Evolutionary conservation across 1,139 yeast species (phyloP).

Genomic region (Sugiyamaella xylanicola): DNA sequence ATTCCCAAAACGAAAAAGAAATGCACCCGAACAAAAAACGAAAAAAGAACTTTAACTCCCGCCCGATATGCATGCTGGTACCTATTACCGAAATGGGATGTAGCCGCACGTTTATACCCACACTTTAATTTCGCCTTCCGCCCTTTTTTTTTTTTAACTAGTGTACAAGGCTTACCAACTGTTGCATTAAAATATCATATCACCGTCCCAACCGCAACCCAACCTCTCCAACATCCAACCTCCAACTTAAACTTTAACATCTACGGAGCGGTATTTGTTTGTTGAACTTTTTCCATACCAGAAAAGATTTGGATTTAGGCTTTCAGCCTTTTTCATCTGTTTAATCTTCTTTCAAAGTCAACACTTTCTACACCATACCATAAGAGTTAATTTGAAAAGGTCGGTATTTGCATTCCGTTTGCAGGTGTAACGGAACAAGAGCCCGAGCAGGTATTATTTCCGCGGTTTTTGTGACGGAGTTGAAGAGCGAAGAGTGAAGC

Average conservation of each 20-base stretch:
- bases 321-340: background rate
- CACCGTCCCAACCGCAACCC: background rate
- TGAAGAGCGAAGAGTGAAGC: too few species aligned
- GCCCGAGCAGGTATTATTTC: too few species aligned
- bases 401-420: too few species aligned
- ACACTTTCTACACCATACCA: background rate
- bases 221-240: background rate
- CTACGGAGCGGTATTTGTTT: too few species aligned
- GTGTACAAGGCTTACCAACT: background rate
- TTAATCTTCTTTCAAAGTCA: background rate
- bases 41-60: background rate
- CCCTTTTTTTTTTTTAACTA: background rate
- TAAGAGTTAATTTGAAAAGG: background rate
- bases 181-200: background rate
- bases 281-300: too few species aligned
- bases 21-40: background rate
- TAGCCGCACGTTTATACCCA: background rate
- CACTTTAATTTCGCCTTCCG: background rate
- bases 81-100: background rate
- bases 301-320: background rate
- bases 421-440: too few species aligned
- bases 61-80: background rate
- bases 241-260: too few species aligned
- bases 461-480: too few species aligned
- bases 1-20: too few species aligned